Conservation (phyloP, 2,329 filamentous ascomycete genomes). For the Colletotrichum somersetense region DNA sequence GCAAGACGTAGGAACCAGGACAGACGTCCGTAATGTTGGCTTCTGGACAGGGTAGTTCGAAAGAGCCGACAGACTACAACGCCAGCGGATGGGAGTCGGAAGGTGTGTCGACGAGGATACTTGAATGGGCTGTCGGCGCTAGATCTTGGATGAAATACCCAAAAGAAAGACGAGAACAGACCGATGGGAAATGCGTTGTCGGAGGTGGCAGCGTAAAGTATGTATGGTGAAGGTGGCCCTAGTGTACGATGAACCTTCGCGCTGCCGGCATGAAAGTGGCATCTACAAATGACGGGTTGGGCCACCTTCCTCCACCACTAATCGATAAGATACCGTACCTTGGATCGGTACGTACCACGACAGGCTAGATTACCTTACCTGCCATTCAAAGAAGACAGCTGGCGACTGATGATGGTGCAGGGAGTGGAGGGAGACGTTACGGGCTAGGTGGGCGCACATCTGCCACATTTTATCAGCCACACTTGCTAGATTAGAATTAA, state of each 20-base stretch:
- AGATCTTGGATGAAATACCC: too few relatives aligned
- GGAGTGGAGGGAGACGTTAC: not conserved
- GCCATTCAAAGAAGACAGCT: not conserved
- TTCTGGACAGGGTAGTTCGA: not conserved
- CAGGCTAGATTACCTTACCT: too few relatives aligned
- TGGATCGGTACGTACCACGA: not conserved
- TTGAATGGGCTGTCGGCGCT: not conserved
- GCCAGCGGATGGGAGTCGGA: not conserved
- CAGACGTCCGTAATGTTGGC: not conserved
- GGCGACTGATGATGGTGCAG: slow-evolving; percentile 8
- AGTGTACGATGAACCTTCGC: not conserved
- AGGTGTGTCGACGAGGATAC: not conserved
- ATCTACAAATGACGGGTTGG: slow-evolving; percentile 5
- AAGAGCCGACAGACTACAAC: not conserved
- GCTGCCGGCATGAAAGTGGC: too few relatives aligned
- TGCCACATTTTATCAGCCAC: not conserved
- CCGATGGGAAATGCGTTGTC: not conserved
- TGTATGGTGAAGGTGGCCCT: slow-evolving; percentile 14
- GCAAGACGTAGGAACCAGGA: not conserved
- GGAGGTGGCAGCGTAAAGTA: not conserved
- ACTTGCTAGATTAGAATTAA: not conserved
- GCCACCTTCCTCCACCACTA: not conserved
- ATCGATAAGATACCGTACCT: slow-evolving; percentile 1
- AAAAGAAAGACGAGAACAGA: not conserved
- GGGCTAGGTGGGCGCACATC: not conserved